A percentile compares a stretch with the other conserved stretches of the same genome.
Conservation (phyloP, 2,329 filamentous ascomycete species). For the Fusarium coffeatum region DNA sequence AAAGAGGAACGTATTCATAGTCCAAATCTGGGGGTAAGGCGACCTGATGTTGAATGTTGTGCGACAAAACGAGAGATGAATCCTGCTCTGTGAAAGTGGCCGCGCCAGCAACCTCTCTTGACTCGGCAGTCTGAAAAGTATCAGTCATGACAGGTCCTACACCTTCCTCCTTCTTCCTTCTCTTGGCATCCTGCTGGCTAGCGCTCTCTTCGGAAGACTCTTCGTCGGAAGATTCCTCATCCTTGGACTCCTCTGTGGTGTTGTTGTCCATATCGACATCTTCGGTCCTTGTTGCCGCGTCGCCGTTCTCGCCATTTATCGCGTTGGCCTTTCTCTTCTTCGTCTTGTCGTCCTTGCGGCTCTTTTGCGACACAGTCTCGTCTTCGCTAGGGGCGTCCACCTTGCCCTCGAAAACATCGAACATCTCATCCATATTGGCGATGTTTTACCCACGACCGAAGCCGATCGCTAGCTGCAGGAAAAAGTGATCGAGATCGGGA, state of each 20-base stretch:
- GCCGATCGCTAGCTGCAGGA: slow-evolving; percentile 18
- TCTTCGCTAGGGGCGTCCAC: slow-evolving; percentile 56
- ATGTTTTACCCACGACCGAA: slow-evolving; percentile 25
- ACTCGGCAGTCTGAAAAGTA: slow-evolving; percentile 93
- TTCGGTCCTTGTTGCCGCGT: slow-evolving; percentile 34
- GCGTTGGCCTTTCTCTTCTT: slow-evolving; percentile 92
- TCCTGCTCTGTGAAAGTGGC: slow-evolving; percentile 75
- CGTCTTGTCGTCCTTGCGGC: slow-evolving; percentile 69
- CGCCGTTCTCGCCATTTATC: slow-evolving; percentile 60
- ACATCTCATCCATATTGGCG: slow-evolving; percentile 77
- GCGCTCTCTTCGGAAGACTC: slow-evolving; percentile 56
- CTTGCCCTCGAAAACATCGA: slow-evolving; percentile 82
- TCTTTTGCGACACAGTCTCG: slow-evolving; percentile 59
- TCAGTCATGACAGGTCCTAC: slow-evolving; percentile 86
- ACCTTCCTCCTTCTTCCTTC: slow-evolving; percentile 69
- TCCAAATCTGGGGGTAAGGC: slow-evolving; percentile 92
- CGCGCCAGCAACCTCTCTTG: slow-evolving; percentile 86
- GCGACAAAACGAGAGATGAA: slow-evolving; percentile 83
- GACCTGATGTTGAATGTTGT: slow-evolving; percentile 99
- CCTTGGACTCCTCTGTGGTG: slow-evolving; percentile 55
- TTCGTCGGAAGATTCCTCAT: slow-evolving; percentile 51
- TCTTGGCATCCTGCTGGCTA: slow-evolving; percentile 70
- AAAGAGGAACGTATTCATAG: slow-evolving; percentile 95
- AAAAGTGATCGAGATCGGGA: slow-evolving; percentile 34
- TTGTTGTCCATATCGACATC: slow-evolving; percentile 53